Conservation (phyloP, 345 rosid genomes). For the Acer yangbiense region DNA sequence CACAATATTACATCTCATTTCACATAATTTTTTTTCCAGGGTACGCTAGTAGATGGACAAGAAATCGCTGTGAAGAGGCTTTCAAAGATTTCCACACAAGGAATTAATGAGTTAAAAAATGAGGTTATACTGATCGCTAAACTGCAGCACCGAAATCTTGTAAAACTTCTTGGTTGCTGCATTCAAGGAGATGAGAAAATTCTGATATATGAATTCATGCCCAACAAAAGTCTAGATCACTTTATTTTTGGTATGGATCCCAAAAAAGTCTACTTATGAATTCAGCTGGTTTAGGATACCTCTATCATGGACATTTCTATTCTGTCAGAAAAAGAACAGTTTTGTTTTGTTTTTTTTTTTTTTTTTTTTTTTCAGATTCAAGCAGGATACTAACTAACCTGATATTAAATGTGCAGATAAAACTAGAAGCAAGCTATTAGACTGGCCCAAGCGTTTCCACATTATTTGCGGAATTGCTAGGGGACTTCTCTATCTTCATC, state of each 20-base stretch:
- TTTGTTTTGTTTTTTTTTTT: too few species aligned
- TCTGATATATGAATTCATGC: constrained; percentile 38
- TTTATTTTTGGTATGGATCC: constrained; percentile 34
- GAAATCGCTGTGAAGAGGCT: constrained; percentile 34
- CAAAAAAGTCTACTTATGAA: background rate
- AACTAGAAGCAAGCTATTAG: constrained; percentile 11
- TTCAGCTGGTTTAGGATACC: too few species aligned
- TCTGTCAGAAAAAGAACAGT: too few species aligned
- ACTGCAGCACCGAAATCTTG: constrained; percentile 48
- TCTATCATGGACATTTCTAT: background rate
- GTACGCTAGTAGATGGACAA: constrained; percentile 16
- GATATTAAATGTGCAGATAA: constrained; percentile 6
- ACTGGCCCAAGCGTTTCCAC: constrained; percentile 38
- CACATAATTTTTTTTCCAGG: background rate
- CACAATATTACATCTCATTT: background rate
- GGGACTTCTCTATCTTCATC: constrained; percentile 55
- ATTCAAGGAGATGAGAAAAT: constrained; percentile 36
- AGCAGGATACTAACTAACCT: background rate
- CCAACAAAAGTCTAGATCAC: constrained; percentile 35
- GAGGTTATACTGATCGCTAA: constrained; percentile 28
- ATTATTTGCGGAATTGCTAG: constrained; percentile 47
- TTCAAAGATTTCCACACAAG: constrained; percentile 22
- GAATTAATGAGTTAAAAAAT: constrained; percentile 22
- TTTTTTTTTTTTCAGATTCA: background rate
- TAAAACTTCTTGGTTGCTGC: constrained; percentile 44